Evolutionary conservation across 441 rosid genomes (phyloP).

Genomic region (Populus hybrid): DNA sequence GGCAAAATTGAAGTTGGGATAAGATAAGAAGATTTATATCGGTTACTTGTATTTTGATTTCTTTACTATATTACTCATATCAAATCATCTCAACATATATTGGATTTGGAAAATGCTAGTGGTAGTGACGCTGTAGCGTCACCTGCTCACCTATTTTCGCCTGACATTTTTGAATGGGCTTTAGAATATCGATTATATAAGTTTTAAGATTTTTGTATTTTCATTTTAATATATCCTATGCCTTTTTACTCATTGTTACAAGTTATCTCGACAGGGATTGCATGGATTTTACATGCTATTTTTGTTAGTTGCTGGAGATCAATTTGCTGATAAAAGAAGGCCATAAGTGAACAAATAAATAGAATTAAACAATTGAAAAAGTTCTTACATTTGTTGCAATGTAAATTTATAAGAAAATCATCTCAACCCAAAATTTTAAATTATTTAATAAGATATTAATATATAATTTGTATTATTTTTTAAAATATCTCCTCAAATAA

Average conservation of each 20-base stretch:
- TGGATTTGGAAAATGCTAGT: neutral
- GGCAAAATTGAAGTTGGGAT: neutral
- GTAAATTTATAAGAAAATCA: too few relatives aligned
- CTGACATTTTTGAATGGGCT: neutral
- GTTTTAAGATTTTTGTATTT: neutral
- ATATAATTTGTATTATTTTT: too few relatives aligned
- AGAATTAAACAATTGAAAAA: too few relatives aligned
- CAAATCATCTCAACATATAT: too few relatives aligned
- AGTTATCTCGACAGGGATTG: neutral
- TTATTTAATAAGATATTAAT: too few relatives aligned
- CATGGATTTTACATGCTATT: neutral
- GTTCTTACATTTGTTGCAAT: too few relatives aligned
- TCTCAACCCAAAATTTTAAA: too few relatives aligned
- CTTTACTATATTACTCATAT: too few relatives aligned
- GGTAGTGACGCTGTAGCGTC: neutral
- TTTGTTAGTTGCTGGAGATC: neutral
- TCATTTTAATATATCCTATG: too few relatives aligned
- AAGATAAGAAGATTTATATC: neutral
- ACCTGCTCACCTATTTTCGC: neutral
- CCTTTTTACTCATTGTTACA: neutral
- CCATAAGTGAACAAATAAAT: neutral
- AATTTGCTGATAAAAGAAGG: neutral
- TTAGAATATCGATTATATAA: neutral
- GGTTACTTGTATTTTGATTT: neutral
- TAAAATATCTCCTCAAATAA: too few relatives aligned